phyloP scores from a whole-genome alignment of 1,284 basidiomycete species.

The Violaceomyces palustris region DNA sequence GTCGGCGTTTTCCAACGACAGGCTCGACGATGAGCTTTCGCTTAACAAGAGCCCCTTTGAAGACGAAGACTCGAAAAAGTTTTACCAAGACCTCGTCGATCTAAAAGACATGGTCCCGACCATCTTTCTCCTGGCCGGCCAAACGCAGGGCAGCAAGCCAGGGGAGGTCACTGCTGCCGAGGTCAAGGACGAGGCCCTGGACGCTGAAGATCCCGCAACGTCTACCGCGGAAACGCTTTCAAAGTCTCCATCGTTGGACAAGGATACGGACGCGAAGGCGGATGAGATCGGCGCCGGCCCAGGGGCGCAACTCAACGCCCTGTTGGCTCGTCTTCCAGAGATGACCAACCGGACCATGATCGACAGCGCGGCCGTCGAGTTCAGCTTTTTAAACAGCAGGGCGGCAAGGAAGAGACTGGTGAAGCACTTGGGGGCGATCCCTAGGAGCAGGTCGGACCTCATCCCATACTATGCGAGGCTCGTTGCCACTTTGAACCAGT shows the following conservation, averaged over 20 bases:
- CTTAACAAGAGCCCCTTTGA: slow-evolving; percentile 78
- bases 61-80: slow-evolving; percentile 90
- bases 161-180: background rate
- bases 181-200: slow-evolving; percentile 60
- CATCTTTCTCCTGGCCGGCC: too few relatives aligned
- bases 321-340: slow-evolving; percentile 88
- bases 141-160: too few relatives aligned
- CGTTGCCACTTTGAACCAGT: slow-evolving; percentile 77
- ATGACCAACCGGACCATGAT: slow-evolving; percentile 86
- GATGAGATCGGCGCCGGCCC: slow-evolving; percentile 64
- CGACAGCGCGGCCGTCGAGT: slow-evolving; percentile 90
- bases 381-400: slow-evolving; percentile 92
- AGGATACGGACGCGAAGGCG: slow-evolving; percentile 9
- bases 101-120: slow-evolving; percentile 85
- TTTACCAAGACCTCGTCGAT: slow-evolving; percentile 90
- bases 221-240: background rate
- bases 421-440: slow-evolving; percentile 68
- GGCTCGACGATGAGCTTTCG: slow-evolving; percentile 39
- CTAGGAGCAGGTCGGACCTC: slow-evolving; percentile 82
- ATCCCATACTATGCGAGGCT: slow-evolving; percentile 89
- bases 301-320: slow-evolving; percentile 80
- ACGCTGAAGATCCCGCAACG: background rate
- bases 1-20: slow-evolving; percentile 51
- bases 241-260: background rate
- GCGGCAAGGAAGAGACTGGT: slow-evolving; percentile 83